Percentiles rank a stretch among this genome's conserved stretches.
Evolutionary conservation across 768 basidiomycete genomes (phyloP).

Genomic region (Dentipellis fragilis): DNA sequence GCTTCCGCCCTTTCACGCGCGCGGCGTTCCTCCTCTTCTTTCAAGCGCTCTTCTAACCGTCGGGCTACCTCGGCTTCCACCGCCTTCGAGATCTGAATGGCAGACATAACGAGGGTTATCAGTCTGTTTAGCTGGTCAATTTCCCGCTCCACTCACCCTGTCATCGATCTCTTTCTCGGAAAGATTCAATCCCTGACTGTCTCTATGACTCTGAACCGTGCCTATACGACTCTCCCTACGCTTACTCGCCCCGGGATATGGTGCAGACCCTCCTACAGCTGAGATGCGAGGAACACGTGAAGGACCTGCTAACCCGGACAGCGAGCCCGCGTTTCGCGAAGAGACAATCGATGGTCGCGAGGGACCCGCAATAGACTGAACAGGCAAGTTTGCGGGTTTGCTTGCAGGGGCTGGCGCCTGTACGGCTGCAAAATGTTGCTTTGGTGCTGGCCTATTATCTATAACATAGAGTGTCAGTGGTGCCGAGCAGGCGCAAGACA

Average conservation of each 20-base stretch:
- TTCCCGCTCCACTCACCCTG: constrained; percentile 37
- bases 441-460: constrained; percentile 52
- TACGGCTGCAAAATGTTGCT: constrained; percentile 57
- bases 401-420: constrained; percentile 36
- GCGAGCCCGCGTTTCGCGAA: constrained; percentile 2
- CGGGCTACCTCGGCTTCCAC: constrained; percentile 71
- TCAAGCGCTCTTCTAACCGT: constrained; percentile 34
- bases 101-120: no score
- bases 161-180: constrained; percentile 70
- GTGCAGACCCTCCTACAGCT: constrained; percentile 3
- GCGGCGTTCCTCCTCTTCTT: constrained; percentile 15
- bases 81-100: constrained; percentile 51
- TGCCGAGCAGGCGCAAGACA: no score
- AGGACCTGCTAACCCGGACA: constrained; percentile 6
- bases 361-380: constrained; percentile 1
- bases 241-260: constrained; percentile 6
- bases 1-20: constrained; percentile 16
- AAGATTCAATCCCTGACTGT: constrained; percentile 23
- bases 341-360: constrained; percentile 18
- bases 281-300: constrained; percentile 11
- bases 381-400: constrained; percentile 20
- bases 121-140: no score
- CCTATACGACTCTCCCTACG: constrained; percentile 12
- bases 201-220: constrained; percentile 5
- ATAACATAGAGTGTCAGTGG: neutral